phyloP scores from a whole-genome alignment of 345 rosid genomes.

The Pistacia integerrima region DNA sequence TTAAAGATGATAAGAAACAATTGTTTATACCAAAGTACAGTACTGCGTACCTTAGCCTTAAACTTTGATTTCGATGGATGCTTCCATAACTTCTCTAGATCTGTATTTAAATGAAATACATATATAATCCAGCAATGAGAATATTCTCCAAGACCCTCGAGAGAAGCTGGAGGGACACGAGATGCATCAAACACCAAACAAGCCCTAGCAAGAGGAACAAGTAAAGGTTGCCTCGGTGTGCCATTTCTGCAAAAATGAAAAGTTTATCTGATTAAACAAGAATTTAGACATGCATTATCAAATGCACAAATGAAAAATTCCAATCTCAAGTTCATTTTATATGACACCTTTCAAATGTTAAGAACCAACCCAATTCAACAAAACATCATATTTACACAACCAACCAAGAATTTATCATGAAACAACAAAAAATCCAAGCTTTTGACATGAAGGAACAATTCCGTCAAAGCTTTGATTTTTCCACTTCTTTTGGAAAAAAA shows the following conservation, averaged over 20 bases:
- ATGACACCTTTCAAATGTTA: background rate
- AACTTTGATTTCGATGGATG: conserved; percentile 83
- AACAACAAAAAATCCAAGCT: background rate
- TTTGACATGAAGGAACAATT: background rate
- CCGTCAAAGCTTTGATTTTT: background rate
- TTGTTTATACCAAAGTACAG: background rate
- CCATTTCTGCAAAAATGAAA: conserved; percentile 61
- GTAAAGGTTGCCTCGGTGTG: conserved; percentile 89
- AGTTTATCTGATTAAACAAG: conserved; percentile 8
- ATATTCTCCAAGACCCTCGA: conserved; percentile 85
- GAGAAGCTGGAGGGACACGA: conserved; percentile 90
- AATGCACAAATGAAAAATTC: background rate
- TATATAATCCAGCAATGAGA: conserved; percentile 94
- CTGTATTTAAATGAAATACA: conserved; percentile 91
- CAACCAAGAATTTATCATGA: background rate
- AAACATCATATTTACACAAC: background rate
- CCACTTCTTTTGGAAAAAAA: background rate
- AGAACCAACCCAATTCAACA: background rate
- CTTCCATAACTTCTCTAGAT: conserved; percentile 92
- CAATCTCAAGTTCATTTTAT: background rate
- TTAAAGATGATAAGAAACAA: conserved; percentile 26
- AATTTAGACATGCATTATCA: background rate
- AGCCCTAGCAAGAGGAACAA: conserved; percentile 88
- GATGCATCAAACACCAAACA: conserved; percentile 63
- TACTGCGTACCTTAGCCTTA: conserved; percentile 71